These are phyloP conservation scores for Lentinula novae-zelandiae DNA, from an alignment of 1,284 basidiomycete species.

Conservation along the genomic window DNA sequence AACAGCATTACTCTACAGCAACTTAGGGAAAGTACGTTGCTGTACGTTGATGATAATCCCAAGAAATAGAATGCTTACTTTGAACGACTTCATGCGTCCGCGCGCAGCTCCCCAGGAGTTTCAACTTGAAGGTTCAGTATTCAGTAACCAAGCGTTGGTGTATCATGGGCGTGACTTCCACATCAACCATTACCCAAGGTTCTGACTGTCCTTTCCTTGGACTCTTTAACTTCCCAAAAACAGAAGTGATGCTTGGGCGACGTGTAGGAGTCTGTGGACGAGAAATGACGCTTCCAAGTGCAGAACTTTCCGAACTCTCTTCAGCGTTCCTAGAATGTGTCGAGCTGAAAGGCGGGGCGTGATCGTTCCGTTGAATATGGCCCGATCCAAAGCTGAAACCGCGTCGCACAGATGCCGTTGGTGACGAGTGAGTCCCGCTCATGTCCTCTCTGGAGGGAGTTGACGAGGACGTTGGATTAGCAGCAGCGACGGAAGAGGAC, in stretches of 20 bases:
- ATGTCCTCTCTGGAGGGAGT: neutral
- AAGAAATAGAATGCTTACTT: too few species aligned
- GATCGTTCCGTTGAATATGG: neutral
- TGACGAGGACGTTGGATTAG: neutral
- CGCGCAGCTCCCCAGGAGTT: too few species aligned
- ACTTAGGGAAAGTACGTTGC: too few species aligned
- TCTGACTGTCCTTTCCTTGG: slow-evolving; percentile 6
- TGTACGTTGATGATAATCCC: too few species aligned
- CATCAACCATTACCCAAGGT: slow-evolving; percentile 11
- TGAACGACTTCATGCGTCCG: too few species aligned
- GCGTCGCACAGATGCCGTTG: slow-evolving; percentile 1
- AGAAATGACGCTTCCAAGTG: neutral
- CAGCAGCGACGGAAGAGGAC: neutral
- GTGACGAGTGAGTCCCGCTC: neutral
- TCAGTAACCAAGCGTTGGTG: slow-evolving; percentile 3
- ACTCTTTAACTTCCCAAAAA: slow-evolving; percentile 9
- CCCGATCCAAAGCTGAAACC: slow-evolving; percentile 10
- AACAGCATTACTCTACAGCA: too few species aligned
- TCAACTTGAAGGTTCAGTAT: neutral
- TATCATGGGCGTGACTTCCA: slow-evolving; percentile 7
- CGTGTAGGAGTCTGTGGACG: slow-evolving; percentile 5
- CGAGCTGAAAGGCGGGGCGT: neutral
- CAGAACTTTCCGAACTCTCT: neutral
- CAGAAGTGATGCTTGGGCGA: slow-evolving; percentile 1
- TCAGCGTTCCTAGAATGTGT: neutral